Evolutionary conservation across 768 basidiomycete species (phyloP), one percentile per base, ranked within the genome.

Genomic region (Phylloporus sp.): DNA sequence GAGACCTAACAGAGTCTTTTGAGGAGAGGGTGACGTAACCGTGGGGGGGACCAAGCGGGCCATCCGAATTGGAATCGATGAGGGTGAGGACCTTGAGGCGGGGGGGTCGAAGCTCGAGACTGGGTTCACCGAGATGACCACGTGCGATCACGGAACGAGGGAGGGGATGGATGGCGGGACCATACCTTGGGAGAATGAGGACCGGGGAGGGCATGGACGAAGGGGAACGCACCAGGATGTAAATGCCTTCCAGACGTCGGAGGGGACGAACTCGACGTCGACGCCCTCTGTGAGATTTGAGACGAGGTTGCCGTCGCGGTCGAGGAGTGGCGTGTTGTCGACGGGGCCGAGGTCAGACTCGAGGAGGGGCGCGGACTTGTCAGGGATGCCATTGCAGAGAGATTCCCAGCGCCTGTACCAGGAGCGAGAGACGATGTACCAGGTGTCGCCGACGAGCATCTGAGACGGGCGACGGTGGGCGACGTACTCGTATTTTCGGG

Each of bases 351-450:
- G 63, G 49, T 84, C 75, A 20, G 75, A 65, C 63, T 87, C 84
- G 26, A 73, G 69, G 26, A 87, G 60, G 3, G 68, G 61, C 15
- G 81, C 85, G 57, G 83, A 75, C 67, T 87, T 90, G 72, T 85
- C 84, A 22, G 72, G 60, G 52, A 80, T 67, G 23, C 85, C 86
- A 0, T 78, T 74, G 59, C 84, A 84, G 10, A 87, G 89, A 56
- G 78, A 79, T 51, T 74, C 67, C 84, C 87, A 94, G 27, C 80
- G 78, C 48, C 76, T 76, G 71, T 77, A 87, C 91, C 91, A 95
- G 18, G 58, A 56, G 39, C 76, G 66, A 18, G 82, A 74, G 23
- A 94, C 72, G 39, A 94, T 68, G 67, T 80, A 91, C 90, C 90
- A 93, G 9, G 74, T 81, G 41, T 90, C 80, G 36, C 86, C 86